Evolutionary conservation across 2,329 filamentous ascomycete species (phyloP).

Genomic region (Fusarium illudens): DNA sequence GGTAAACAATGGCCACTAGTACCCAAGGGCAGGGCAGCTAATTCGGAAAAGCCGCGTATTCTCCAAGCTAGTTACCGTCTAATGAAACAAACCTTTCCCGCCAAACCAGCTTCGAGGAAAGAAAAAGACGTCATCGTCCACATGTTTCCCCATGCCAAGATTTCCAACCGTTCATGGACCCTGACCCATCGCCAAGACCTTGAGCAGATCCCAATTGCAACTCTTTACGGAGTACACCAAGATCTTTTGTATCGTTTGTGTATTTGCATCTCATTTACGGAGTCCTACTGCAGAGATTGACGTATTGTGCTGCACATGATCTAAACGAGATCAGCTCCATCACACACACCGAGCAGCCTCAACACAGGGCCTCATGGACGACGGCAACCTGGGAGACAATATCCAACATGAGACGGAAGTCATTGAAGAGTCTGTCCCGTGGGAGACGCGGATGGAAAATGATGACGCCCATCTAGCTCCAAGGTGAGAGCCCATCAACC

Average conservation of each 20-base stretch:
- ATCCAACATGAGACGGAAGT: slow-evolving; percentile 48
- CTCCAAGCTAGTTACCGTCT: too few relatives aligned
- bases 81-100: neutral
- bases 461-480: slow-evolving; percentile 56
- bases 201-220: neutral
- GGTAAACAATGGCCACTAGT: neutral
- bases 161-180: neutral
- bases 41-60: neutral
- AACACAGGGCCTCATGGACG: slow-evolving; percentile 49
- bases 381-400: slow-evolving; percentile 50
- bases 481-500: slow-evolving; percentile 46
- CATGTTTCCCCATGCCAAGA: neutral
- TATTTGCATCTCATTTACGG: neutral
- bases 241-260: neutral
- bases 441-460: slow-evolving; percentile 45
- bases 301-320: neutral
- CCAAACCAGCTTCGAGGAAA: neutral
- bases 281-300: neutral
- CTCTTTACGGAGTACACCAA: neutral
- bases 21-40: neutral
- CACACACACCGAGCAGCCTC: neutral
- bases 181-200: neutral
- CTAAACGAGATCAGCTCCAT: neutral
- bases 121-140: neutral
- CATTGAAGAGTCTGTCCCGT: slow-evolving; percentile 38